Evolutionary conservation across 495 filamentous ascomycete species (phyloP).

Genomic region (Evansstolkia leycettana): DNA sequence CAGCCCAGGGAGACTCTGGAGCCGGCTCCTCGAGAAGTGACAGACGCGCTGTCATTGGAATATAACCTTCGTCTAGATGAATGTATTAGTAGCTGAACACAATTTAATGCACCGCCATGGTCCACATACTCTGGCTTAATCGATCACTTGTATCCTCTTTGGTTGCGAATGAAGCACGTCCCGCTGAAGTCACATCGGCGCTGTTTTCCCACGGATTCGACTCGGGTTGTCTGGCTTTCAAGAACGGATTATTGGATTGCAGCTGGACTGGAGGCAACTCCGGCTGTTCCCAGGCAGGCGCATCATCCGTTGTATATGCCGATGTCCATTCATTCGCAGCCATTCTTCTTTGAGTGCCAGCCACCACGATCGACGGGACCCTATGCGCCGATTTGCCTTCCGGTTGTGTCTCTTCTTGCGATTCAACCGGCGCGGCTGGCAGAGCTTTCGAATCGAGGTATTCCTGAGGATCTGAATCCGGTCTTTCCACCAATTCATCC

Average conservation of each 20-base stretch:
- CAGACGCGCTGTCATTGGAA: constrained; percentile 34
- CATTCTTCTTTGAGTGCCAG: constrained; percentile 13
- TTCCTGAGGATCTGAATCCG: constrained; percentile 5
- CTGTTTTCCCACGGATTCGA: constrained; percentile 15
- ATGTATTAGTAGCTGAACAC: constrained; percentile 5
- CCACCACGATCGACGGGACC: constrained; percentile 14
- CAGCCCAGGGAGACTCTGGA: constrained; percentile 14
- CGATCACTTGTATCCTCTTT: constrained; percentile 14
- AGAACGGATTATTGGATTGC: constrained; percentile 34
- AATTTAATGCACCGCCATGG: background rate
- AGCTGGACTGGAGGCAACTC: constrained; percentile 16
- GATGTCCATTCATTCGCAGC: constrained; percentile 15
- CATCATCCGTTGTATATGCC: constrained; percentile 1
- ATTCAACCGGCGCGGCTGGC: constrained; percentile 1
- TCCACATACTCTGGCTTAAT: constrained; percentile 22
- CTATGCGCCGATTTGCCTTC: constrained; percentile 8
- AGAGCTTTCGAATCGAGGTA: background rate
- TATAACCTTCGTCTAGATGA: constrained; percentile 27
- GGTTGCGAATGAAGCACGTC: constrained; percentile 7
- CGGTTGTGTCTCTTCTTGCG: constrained; percentile 1
- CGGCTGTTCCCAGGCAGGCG: constrained; percentile 14
- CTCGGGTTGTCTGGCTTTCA: constrained; percentile 17
- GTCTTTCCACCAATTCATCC: constrained; percentile 18
- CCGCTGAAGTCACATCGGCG: constrained; percentile 9
- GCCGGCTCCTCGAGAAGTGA: constrained; percentile 25